phyloP scores from a whole-genome alignment of 139 green algal genomes.

The Closterium sp. region DNA sequence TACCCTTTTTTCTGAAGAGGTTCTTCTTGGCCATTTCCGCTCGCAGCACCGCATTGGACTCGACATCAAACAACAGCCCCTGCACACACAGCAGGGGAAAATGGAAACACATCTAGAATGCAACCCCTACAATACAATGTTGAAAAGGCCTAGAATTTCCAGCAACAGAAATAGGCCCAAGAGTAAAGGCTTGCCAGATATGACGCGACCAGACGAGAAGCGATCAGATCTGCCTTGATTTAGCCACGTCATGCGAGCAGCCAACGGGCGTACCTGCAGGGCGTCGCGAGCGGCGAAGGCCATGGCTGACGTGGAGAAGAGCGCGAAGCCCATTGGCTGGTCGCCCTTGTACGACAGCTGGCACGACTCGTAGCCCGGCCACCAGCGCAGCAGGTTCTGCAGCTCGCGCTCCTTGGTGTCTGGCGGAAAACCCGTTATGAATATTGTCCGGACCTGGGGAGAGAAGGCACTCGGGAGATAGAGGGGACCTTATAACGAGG shows the following conservation, averaged over 20 bases:
- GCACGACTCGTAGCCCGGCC: conserved; percentile 83
- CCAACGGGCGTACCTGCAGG: conserved; percentile 19
- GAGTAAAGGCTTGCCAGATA: no score
- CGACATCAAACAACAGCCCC: conserved; percentile 51
- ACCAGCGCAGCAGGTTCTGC: conserved; percentile 90
- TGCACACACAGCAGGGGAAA: neutral
- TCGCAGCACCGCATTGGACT: conserved; percentile 63
- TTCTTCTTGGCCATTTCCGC: conserved; percentile 89
- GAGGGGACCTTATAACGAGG: conserved; percentile 59
- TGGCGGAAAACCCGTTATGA: no score
- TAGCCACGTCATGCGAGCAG: no score
- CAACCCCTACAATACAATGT: no score
- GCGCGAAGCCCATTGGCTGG: conserved; percentile 53
- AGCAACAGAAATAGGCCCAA: no score
- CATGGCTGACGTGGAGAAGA: conserved; percentile 45
- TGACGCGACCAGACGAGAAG: no score
- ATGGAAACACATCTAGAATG: no score
- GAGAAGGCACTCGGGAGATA: conserved; percentile 36
- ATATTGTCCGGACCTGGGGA: conserved; percentile 75
- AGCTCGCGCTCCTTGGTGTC: conserved; percentile 91
- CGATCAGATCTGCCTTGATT: no score
- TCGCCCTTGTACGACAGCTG: conserved; percentile 51
- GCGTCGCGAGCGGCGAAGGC: conserved; percentile 45
- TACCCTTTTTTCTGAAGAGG: conserved; percentile 60
- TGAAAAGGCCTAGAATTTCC: no score